Percentiles rank a stretch among this genome's conserved stretches.
phyloP scores from a whole-genome alignment of 1,139 yeast genomes.

The Arxiozyma slooffiae region DNA sequence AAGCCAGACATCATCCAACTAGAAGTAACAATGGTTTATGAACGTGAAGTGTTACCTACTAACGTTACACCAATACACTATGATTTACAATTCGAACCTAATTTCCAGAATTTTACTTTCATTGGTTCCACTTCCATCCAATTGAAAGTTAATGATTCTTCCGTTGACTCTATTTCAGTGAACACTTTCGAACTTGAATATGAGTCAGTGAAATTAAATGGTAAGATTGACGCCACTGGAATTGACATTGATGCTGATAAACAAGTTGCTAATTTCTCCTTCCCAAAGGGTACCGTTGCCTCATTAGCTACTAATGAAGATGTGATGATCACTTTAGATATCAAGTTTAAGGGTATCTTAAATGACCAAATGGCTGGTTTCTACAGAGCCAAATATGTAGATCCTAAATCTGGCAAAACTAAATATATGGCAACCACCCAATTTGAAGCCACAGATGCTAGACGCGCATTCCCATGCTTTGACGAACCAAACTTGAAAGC shows the following conservation, averaged over 20 bases:
- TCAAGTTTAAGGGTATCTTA: slow-evolving; percentile 57
- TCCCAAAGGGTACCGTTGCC: slow-evolving; percentile 41
- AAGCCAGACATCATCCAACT: background rate
- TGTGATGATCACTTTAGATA: slow-evolving; percentile 35
- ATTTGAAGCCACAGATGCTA: slow-evolving; percentile 83
- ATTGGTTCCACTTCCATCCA: slow-evolving; percentile 58
- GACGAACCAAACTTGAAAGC: slow-evolving; percentile 86
- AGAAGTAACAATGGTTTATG: background rate
- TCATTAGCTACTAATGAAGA: slow-evolving; percentile 10
- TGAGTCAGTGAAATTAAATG: slow-evolving; percentile 26
- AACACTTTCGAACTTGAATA: slow-evolving; percentile 60
- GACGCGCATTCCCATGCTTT: slow-evolving; percentile 84
- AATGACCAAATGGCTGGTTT: slow-evolving; percentile 81
- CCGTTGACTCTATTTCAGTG: slow-evolving; percentile 30
- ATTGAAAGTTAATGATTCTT: slow-evolving; percentile 45
- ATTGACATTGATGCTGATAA: slow-evolving; percentile 35
- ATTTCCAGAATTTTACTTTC: slow-evolving; percentile 60
- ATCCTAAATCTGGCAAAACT: slow-evolving; percentile 40
- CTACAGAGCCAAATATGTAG: slow-evolving; percentile 61
- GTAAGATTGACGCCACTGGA: slow-evolving; percentile 29
- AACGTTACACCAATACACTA: slow-evolving; percentile 68
- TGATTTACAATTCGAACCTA: slow-evolving; percentile 62
- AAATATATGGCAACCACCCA: slow-evolving; percentile 73
- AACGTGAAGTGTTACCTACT: slow-evolving; percentile 65
- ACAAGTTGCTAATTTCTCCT: slow-evolving; percentile 56